phyloP scores from a whole-genome alignment of 495 filamentous ascomycete genomes.

The Penicillium salamii region DNA sequence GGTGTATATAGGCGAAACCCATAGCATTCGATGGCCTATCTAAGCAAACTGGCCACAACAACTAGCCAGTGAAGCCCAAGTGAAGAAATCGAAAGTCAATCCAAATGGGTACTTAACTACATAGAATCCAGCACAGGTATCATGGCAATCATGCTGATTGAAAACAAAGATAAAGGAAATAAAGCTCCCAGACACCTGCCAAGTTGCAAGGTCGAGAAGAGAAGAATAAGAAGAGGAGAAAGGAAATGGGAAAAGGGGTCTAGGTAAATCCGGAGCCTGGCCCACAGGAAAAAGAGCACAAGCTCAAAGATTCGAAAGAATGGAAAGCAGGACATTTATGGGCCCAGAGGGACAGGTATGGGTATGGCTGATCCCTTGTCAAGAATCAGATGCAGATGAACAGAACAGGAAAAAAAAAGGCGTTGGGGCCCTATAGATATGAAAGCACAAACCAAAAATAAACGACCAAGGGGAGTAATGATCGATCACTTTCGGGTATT shows the following conservation, averaged over 20 bases:
- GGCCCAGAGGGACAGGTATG: constrained; percentile 15
- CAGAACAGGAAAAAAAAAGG: constrained; percentile 8
- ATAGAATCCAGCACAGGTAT: constrained; percentile 36
- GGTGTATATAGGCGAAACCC: background rate
- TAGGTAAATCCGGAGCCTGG: constrained; percentile 29
- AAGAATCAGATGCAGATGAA: constrained; percentile 28
- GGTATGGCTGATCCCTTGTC: constrained; percentile 28
- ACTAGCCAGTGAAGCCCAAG: background rate
- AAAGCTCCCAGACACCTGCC: constrained; percentile 6
- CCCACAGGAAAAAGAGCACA: constrained; percentile 16
- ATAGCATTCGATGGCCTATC: background rate
- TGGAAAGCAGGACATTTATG: constrained; percentile 10
- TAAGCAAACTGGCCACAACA: background rate
- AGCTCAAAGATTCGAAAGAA: constrained; percentile 12
- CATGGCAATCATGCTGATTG: constrained; percentile 37
- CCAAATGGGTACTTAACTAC: background rate
- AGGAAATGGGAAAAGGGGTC: constrained; percentile 13
- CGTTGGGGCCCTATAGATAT: constrained; percentile 5
- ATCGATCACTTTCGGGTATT: constrained; percentile 27
- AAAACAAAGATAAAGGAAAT: constrained; percentile 19
- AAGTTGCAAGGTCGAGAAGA: constrained; percentile 2
- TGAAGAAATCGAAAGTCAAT: background rate
- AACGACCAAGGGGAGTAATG: constrained; percentile 15
- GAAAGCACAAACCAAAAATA: constrained; percentile 9
- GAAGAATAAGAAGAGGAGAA: constrained; percentile 13